A percentile compares a stretch with the other conserved stretches of the same genome.
phyloP scores from a whole-genome alignment of 306 rosid genomes.

The Cucurbita pepo region DNA sequence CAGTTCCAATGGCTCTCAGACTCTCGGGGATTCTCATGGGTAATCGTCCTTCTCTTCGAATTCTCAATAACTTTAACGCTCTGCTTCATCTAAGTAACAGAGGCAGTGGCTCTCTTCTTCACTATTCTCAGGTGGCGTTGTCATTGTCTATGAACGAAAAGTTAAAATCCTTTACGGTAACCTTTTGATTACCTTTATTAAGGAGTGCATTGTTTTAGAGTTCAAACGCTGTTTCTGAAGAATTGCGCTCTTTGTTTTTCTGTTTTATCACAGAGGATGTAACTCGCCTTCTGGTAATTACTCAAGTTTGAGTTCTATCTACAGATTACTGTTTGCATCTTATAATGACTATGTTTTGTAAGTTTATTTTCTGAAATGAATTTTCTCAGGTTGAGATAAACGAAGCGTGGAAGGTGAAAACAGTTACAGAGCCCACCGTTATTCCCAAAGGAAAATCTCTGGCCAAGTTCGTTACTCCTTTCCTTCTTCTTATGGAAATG shows the following conservation, averaged over 20 bases:
- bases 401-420: constrained; percentile 64
- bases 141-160: constrained; percentile 77
- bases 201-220: not conserved
- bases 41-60: constrained; percentile 4
- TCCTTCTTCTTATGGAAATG: not conserved
- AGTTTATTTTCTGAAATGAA: not conserved
- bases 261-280: constrained; percentile 56
- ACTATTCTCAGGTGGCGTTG: constrained; percentile 62
- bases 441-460: constrained; percentile 62
- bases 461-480: constrained; percentile 43
- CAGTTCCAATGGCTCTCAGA: constrained; percentile 88
- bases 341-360: not conserved
- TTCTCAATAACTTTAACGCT: not conserved
- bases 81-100: not conserved
- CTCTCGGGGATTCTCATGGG: constrained; percentile 99
- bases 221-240: not conserved
- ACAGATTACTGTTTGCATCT: not conserved
- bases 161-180: constrained; percentile 67
- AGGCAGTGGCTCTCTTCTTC: not conserved
- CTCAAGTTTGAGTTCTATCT: not conserved
- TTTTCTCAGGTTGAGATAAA: constrained; percentile 50
- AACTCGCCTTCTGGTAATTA: constrained; percentile 56
- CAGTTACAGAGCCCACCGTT: constrained; percentile 38
- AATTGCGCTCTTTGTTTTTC: not conserved
- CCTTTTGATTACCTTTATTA: not conserved